Evolutionary conservation across 192 early-diverging fungal genomes (phyloP), one percentile per base, ranked within the genome.

Genomic region (Borealophlyctis nickersoniae): DNA sequence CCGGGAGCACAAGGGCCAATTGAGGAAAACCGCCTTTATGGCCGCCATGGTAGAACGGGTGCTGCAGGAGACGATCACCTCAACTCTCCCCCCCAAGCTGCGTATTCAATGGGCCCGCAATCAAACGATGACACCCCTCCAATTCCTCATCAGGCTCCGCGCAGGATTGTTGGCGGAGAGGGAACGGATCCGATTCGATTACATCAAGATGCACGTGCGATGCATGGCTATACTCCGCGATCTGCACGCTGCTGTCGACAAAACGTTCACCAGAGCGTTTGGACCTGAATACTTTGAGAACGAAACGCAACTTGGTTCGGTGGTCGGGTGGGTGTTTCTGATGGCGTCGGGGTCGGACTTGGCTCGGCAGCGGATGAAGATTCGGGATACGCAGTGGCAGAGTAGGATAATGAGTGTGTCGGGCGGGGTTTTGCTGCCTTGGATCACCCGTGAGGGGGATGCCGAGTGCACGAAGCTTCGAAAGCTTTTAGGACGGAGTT

Each of bases 361-460:
- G 56, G 9, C 35, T 16, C 57, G 57, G 14, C 22, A 36, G 22
- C 19, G 29, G 36, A 34, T 36, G 33, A 59, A 36, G 57, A 34
- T 33, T 29, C 22, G 34, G 5, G 36, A 59, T 3, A 36, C 2
- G 5, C 2, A 34, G n/a, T n/a, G n/a, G n/a, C n/a, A n/a, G n/a
- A n/a, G n/a, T n/a, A n/a, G n/a, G n/a, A n/a, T n/a, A n/a, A n/a
- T n/a, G n/a, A n/a, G n/a, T n/a, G n/a, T n/a, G n/a, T n/a, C n/a
- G n/a, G n/a, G n/a, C n/a, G n/a, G n/a, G n/a, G n/a, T n/a, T n/a
- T n/a, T n/a, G n/a, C 63, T 1, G 73, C 71, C 56, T 83, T 80
- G 28, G 86, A 71, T 29, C 56, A 36, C 2, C 84, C 84, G 27
- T 61, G 55, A 55, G 85, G 84, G 61, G n/a, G n/a, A n/a, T n/a